Evolutionary conservation across 2,329 filamentous ascomycete genomes (phyloP), one percentile per base, ranked within the genome.

Genomic region (Pseudogymnoascus sp.): DNA sequence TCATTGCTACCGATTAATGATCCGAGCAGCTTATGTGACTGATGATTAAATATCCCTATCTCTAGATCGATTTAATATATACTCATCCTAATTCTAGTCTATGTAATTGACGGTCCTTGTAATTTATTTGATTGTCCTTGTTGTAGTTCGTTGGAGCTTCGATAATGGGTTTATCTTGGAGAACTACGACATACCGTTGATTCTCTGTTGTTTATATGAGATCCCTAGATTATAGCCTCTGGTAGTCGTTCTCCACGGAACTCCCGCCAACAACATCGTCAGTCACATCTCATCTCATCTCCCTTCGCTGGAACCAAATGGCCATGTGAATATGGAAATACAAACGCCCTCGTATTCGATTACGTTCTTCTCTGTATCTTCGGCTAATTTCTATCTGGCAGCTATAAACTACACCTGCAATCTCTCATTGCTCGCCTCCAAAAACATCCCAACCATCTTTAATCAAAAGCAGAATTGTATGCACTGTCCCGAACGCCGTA

Each of bases 321-420:
- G 28, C 16, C n/a, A 20, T 16, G 3, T 20, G 28, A 34, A 54
- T 20, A n/a, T 54, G 12, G n/a, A 32, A 32, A 54, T 54, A 34
- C 47, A 54, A 18, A 25, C 39, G 11, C 16, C 12, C 20, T 54
- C 47, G 32, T 32, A 20, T 32, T 34, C 32, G 16, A 8, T 18
- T 32, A 32, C 47, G 47, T 20, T 34, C 43, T 30, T 30, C 43
- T 18, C 47, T 18, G 28, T 20, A 54, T 32, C 28, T 8, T 32
- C 8, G 47, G 47, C 47, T 54, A 54, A 54, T 34, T 54, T 34
- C 28, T 54, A 54, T 54, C 47, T 54, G 47, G 28, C 28, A 54
- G 47, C 47, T 54, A 54, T 54, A 54, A 54, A 54, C 47, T 54
- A 54, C 47, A 54, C 18, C 28, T 54, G 47, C 47, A 34, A 54